Evolutionary conservation across 495 filamentous ascomycete species (phyloP).

Genomic region (Eremomyces bilateralis): DNA sequence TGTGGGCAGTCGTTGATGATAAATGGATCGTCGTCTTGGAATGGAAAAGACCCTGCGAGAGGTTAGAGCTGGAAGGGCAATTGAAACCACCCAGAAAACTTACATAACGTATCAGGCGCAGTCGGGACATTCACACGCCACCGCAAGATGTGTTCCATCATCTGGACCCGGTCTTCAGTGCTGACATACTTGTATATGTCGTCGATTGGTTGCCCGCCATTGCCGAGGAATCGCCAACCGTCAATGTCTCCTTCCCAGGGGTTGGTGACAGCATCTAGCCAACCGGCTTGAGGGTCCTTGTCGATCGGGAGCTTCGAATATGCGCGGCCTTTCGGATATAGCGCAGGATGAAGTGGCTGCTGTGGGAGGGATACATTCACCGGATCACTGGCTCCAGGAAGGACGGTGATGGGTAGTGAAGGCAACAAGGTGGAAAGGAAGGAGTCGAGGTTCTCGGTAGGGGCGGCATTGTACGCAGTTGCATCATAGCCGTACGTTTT

Average conservation of each 20-base stretch:
- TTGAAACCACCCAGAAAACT: slow-evolving; percentile 16
- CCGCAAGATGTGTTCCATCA: slow-evolving; percentile 80
- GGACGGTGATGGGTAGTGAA: slow-evolving; percentile 25
- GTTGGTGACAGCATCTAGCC: slow-evolving; percentile 83
- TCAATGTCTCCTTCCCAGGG: slow-evolving; percentile 80
- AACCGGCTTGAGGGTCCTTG: slow-evolving; percentile 18
- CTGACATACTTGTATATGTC: slow-evolving; percentile 82
- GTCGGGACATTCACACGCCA: slow-evolving; percentile 90
- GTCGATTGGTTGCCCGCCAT: slow-evolving; percentile 77
- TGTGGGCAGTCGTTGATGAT: slow-evolving; percentile 69
- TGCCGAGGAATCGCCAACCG: slow-evolving; percentile 66
- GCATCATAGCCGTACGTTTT: slow-evolving; percentile 96
- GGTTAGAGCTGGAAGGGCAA: not conserved
- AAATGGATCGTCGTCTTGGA: slow-evolving; percentile 77
- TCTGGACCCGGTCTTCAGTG: slow-evolving; percentile 47
- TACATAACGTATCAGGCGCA: slow-evolving; percentile 89
- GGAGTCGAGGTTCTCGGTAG: slow-evolving; percentile 60
- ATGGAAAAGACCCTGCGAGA: slow-evolving; percentile 70
- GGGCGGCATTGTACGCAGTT: slow-evolving; percentile 61
- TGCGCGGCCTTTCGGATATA: slow-evolving; percentile 36
- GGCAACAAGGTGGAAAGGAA: slow-evolving; percentile 57
- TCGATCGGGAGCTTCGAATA: slow-evolving; percentile 32
- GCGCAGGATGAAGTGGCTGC: slow-evolving; percentile 19
- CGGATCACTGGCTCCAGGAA: slow-evolving; percentile 36
- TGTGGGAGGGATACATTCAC: slow-evolving; percentile 28